Base-by-base conservation (phyloP, 2,329 filamentous ascomycete genomes). In the Colletotrichum lini region DNA sequence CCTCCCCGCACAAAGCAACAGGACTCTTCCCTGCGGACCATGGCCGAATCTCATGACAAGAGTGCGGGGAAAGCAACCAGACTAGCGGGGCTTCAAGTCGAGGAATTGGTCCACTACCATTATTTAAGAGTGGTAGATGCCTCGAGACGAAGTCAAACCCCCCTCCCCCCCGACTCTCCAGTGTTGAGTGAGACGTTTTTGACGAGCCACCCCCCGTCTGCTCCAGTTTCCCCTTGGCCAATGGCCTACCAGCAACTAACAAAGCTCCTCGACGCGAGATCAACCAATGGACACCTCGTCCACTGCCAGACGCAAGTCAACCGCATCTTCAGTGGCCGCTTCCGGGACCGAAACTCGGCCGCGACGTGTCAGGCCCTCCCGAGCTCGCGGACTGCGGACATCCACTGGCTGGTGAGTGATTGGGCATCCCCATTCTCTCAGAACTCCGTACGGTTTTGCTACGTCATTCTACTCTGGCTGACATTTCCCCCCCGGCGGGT, bases 131-230 rank as follows among this genome's bases (percentile, higher is more conserved):
- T 5, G 16, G 12, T 6, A 12, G 13, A 18, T 45, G 49, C 60
- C 67, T 70, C 67, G 67, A 70, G 67, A 70, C 60, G 67, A 70
- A 65, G 59, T 21, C 59, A 13, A 6, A 18, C 26, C 52, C 62
- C 23, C 13, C 26, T 49, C 52, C 23, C 13, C 18, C 38, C 30
- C 1, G 13, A 45, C 62, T 26, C 16, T 18, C 9, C 40, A 26
- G 15, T 35, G 5, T 18, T 49, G n/a, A 49, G n/a, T 23, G 18
- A 18, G 15, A 53, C 23, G 23, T 3, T 13, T 53, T 35, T 1
- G 12, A 38, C 23, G 12, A 38, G 21, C 8, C 4, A 21, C 52
- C 42, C 18, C 38, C 53, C 16, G 42, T 42, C 16, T 35, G 45
- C 35, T n/a, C 61, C 38, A 38, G 16, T 13, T n/a, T 26, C 42